Percentiles rank a stretch among this genome's conserved stretches.
Conservation (phyloP, 495 filamentous ascomycete genomes). For the Ascobolus immersus region DNA sequence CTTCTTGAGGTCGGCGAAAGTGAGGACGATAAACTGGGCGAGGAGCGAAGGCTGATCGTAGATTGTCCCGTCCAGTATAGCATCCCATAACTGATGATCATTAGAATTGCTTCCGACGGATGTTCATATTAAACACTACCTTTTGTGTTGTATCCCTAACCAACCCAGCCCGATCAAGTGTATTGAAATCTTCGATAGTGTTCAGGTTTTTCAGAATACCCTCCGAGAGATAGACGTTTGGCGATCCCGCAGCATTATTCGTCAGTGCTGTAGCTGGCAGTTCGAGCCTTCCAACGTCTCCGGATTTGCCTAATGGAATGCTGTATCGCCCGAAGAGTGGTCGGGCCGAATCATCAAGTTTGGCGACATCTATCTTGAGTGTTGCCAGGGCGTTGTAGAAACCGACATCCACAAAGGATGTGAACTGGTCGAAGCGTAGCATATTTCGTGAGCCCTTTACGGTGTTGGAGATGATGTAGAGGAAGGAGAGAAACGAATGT, state of each 20-base stretch:
- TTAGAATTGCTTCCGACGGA: not conserved
- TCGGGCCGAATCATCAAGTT: slow-evolving; percentile 75
- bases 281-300: slow-evolving; percentile 62
- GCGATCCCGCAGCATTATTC: slow-evolving; percentile 42
- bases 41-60: slow-evolving; percentile 81
- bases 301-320: slow-evolving; percentile 38
- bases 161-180: slow-evolving; percentile 41
- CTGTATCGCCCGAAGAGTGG: slow-evolving; percentile 75
- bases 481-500: too few relatives aligned
- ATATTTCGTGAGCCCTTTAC: slow-evolving; percentile 39
- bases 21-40: slow-evolving; percentile 62
- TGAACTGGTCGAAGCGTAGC: slow-evolving; percentile 65
- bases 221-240: slow-evolving; percentile 45
- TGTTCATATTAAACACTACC: slow-evolving; percentile 21
- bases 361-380: slow-evolving; percentile 87
- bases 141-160: slow-evolving; percentile 48
- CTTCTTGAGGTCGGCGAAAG: slow-evolving; percentile 90
- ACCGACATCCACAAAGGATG: slow-evolving; percentile 77
- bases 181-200: slow-evolving; percentile 78
- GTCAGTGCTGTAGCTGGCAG: slow-evolving; percentile 66
- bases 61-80: slow-evolving; percentile 83
- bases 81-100: slow-evolving; percentile 70
- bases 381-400: slow-evolving; percentile 77
- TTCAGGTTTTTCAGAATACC: slow-evolving; percentile 91
- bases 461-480: too few relatives aligned